A percentile compares a stretch with the other conserved stretches of the same genome.
Evolutionary conservation across 2,329 filamentous ascomycete genomes (phyloP).

Genomic region (Stenocarpella maydis): DNA sequence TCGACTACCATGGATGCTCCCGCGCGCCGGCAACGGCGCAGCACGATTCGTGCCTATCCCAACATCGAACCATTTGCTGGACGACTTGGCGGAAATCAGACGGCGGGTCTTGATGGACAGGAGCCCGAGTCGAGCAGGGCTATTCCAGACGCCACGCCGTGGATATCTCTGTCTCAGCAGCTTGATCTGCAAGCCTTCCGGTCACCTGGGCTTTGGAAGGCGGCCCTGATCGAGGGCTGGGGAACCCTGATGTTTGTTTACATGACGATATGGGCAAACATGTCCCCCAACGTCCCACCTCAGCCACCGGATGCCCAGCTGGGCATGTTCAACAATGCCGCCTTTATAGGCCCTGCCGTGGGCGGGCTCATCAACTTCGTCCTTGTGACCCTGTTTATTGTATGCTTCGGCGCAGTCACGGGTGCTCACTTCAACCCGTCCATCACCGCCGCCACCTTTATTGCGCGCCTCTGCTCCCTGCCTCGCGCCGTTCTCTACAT

Average conservation of each 20-base stretch:
- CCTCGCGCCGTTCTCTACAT: neutral
- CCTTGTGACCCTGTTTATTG: neutral
- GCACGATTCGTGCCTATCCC: neutral
- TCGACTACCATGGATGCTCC: neutral
- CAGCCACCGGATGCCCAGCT: neutral
- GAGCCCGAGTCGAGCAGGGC: neutral
- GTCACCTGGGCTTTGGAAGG: neutral
- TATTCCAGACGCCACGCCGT: neutral
- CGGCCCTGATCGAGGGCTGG: neutral
- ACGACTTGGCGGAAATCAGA: neutral
- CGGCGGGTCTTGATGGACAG: neutral
- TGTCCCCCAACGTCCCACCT: neutral
- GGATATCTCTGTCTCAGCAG: neutral
- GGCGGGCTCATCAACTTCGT: neutral
- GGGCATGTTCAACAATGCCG: neutral
- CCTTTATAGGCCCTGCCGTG: neutral
- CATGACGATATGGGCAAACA: neutral
- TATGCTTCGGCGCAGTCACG: neutral
- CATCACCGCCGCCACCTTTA: neutral
- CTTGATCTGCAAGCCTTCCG: neutral
- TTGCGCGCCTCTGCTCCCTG: neutral
- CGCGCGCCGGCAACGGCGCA: neutral
- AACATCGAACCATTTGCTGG: neutral
- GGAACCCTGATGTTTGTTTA: neutral
- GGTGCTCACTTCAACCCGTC: neutral